phyloP scores from a whole-genome alignment of 2,329 filamentous ascomycete genomes.

The Phialocephala subalpina region DNA sequence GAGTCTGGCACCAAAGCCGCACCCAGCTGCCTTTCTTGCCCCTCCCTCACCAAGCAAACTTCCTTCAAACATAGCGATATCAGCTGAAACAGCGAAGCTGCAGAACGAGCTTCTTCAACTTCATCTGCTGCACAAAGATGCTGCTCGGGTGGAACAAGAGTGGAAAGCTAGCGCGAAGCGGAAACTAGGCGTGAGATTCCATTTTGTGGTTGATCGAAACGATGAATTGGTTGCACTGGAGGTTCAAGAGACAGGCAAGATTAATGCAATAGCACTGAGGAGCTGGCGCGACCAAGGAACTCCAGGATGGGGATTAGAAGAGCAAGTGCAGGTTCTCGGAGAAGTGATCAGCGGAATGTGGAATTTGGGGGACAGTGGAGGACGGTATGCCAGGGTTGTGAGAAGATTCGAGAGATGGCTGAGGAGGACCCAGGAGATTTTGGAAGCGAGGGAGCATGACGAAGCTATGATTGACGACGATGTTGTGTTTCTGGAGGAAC shows the following conservation, averaged over 20 bases:
- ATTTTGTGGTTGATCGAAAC: conserved; percentile 43
- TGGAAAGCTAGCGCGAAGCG: conserved; percentile 65
- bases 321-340: conserved; percentile 65
- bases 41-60: conserved; percentile 69
- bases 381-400: conserved; percentile 63
- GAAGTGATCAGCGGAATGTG: conserved; percentile 64
- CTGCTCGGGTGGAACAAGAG: conserved; percentile 50
- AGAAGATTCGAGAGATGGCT: conserved; percentile 68
- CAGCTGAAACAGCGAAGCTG: conserved; percentile 63
- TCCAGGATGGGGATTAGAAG: conserved; percentile 54
- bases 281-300: conserved; percentile 52
- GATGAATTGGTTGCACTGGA: conserved; percentile 51
- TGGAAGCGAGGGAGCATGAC: conserved; percentile 50
- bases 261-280: conserved; percentile 60
- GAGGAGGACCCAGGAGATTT: conserved; percentile 54
- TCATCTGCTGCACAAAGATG: conserved; percentile 67
- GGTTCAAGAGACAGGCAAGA: conserved; percentile 56
- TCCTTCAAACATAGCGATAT: conserved; percentile 65
- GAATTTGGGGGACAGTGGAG: conserved; percentile 62
- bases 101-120: conserved; percentile 73
- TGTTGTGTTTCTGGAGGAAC: conserved; percentile 59
- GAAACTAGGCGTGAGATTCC: conserved; percentile 57
- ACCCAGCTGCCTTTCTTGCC: conserved; percentile 64
- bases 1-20: conserved; percentile 65
- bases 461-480: conserved; percentile 45